A percentile compares a stretch with the other conserved stretches of the same genome.
Conservation (phyloP, 1,139 yeast genomes). For the Wickerhamiella infanticola region DNA sequence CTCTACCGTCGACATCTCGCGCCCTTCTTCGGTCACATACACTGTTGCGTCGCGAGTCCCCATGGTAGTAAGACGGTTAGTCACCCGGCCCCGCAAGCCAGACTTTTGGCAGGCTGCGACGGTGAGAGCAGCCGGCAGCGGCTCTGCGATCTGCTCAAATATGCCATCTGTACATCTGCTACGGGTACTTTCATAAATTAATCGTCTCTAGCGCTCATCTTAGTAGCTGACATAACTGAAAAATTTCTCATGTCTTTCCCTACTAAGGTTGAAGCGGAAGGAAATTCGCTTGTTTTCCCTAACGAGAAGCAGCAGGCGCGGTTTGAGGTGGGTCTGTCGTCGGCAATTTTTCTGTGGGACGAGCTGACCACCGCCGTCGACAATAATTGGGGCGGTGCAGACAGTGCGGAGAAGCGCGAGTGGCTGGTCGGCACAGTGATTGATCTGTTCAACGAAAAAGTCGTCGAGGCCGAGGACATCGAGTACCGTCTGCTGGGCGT, state of each 20-base stretch:
- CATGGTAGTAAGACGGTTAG: no score
- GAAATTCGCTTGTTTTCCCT: conserved; percentile 33
- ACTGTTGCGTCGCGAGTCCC: conserved; percentile 21
- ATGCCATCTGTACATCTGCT: no score
- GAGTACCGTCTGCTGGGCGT: conserved; percentile 80
- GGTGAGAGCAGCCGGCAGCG: no score
- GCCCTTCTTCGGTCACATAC: conserved; percentile 58
- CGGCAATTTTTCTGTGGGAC: conserved; percentile 83
- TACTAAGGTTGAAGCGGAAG: conserved; percentile 13
- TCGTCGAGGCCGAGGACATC: conserved; percentile 58
- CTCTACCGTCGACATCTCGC: conserved; percentile 45
- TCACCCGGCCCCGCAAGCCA: no score
- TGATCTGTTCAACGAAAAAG: conserved; percentile 45
- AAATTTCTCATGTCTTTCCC: background rate
- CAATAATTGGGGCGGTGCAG: conserved; percentile 94
- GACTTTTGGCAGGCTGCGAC: no score
- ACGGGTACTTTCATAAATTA: no score
- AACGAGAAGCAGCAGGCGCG: conserved; percentile 62
- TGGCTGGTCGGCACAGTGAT: conserved; percentile 81
- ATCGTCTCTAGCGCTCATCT: no score
- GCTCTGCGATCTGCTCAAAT: no score
- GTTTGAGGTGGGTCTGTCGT: conserved; percentile 86
- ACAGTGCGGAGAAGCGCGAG: conserved; percentile 79
- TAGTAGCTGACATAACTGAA: background rate
- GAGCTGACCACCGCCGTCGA: conserved; percentile 83